Conservation (phyloP, 495 filamentous ascomycete species). For the Neurospora tetrasperma region DNA sequence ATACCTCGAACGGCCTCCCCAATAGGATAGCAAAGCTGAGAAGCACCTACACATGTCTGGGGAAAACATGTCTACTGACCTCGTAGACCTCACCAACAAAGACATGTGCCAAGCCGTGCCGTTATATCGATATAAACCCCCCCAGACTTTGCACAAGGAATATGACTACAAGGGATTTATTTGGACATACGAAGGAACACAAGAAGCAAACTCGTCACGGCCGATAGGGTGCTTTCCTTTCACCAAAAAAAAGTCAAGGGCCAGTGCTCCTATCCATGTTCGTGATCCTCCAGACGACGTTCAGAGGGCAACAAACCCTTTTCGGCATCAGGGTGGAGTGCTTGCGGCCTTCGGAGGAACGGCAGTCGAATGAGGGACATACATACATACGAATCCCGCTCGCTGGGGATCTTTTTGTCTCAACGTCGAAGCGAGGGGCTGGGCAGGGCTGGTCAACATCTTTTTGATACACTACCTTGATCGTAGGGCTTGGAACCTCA, state of each 20-base stretch:
- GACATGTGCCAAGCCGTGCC: background rate
- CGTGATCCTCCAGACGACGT: background rate
- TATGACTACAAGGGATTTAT: background rate
- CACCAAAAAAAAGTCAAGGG: background rate
- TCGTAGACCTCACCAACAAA: background rate
- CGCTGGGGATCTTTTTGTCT: background rate
- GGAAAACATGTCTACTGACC: background rate
- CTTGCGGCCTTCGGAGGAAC: background rate
- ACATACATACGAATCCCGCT: background rate
- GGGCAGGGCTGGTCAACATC: background rate
- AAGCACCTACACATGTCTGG: background rate
- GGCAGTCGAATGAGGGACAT: background rate
- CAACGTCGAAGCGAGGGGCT: background rate
- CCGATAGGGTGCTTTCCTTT: background rate
- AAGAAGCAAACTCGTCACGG: background rate
- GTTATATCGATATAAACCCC: background rate
- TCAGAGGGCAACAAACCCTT: background rate
- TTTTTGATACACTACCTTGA: background rate
- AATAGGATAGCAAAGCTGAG: background rate
- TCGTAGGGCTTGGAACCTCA: background rate
- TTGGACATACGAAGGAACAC: background rate
- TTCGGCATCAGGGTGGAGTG: background rate
- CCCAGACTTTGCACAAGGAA: background rate
- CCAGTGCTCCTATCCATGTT: background rate
- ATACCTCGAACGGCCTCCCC: background rate